Evolutionary conservation across 306 rosid species (phyloP), one percentile per base, ranked within the genome.

Genomic region (Argentina anserina): DNA sequence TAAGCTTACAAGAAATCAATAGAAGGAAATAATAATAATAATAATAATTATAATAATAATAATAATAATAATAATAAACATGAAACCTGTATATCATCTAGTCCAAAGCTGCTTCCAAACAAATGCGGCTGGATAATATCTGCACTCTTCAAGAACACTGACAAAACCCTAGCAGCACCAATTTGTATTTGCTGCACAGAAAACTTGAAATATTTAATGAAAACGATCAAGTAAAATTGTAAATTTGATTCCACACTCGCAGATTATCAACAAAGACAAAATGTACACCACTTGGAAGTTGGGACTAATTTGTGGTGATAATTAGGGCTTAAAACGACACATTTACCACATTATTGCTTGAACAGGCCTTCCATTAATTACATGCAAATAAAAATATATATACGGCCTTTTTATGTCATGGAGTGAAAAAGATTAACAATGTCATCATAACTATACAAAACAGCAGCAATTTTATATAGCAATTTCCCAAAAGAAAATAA

Each of bases 31-130:
- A 12, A 78, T 76, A 64, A 76, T 31, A 73, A 74, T 12, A 77
- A 74, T 12, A 80, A 79, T n/a, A n/a, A n/a, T n/a, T n/a, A n/a
- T n/a, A 56, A 75, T 26, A 53, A 34, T 53, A 20, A 36, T 28
- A 78, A 72, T n/a, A n/a, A n/a, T n/a, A 56, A 75, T 26, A 53
- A 34, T 53, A 20, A 36, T 28, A 78, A 72, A 80, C 43, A 61
- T 56, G 59, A 68, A 82, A 93, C 98, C 94, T 91, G 90, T 65
- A 84, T 81, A 82, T 90, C 83, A 88, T 87, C 91, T 63, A 86
- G 86, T 78, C 84, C 79, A 36, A 87, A 87, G 87, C 85, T 84
- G 78, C 81, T 84, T 80, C 89, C 90, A 75, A 73, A 81, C 34
- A 85, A 72, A 85, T 84, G 78, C 43, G 92, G 87, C 69, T 88